Percentiles rank a stretch among this genome's conserved stretches.
phyloP scores from a whole-genome alignment of 192 early-diverging fungal species.

The Mycoemilia scoparia region DNA sequence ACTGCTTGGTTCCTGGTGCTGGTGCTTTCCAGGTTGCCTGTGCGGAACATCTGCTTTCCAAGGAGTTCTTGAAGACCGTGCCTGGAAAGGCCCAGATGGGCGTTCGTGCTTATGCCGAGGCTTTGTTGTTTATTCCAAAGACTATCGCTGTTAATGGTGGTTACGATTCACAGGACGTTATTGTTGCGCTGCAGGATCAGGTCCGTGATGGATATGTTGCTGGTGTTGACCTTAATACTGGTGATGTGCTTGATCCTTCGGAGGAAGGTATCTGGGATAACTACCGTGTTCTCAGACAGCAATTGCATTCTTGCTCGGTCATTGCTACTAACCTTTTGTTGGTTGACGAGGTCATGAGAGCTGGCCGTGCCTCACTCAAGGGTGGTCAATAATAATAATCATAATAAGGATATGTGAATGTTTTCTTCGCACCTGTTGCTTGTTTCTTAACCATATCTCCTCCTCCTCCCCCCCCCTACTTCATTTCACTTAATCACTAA shows the following conservation, averaged over 20 bases:
- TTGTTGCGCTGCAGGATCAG: slow-evolving; percentile 88
- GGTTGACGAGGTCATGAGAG: slow-evolving; percentile 97
- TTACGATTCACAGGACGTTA: slow-evolving; percentile 87
- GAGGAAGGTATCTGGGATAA: slow-evolving; percentile 96
- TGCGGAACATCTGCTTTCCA: slow-evolving; percentile 51
- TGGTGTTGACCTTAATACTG: slow-evolving; percentile 84
- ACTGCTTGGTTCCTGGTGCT: slow-evolving; percentile 73
- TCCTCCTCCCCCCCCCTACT: too few species aligned
- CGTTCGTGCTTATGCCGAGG: slow-evolving; percentile 91
- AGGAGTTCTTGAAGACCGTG: slow-evolving; percentile 69
- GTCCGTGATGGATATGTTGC: slow-evolving; percentile 76
- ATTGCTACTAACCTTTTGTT: slow-evolving; percentile 94
- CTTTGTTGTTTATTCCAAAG: slow-evolving; percentile 91
- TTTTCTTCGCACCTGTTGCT: too few species aligned
- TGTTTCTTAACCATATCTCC: too few species aligned
- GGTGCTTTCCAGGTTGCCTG: slow-evolving; percentile 93
- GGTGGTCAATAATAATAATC: too few species aligned
- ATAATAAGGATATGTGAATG: too few species aligned
- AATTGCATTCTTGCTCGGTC: slow-evolving; percentile 93
- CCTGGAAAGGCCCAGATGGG: slow-evolving; percentile 93
- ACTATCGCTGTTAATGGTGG: slow-evolving; percentile 88
- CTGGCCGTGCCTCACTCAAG: slow-evolving; percentile 33
- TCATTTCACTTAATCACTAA: too few species aligned
- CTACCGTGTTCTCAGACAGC: slow-evolving; percentile 89
- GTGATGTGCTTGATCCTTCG: slow-evolving; percentile 80